Percentiles rank a stretch among this genome's conserved stretches.
Conservation (phyloP, 768 basidiomycete genomes). For the Albatrellus ellisii region DNA sequence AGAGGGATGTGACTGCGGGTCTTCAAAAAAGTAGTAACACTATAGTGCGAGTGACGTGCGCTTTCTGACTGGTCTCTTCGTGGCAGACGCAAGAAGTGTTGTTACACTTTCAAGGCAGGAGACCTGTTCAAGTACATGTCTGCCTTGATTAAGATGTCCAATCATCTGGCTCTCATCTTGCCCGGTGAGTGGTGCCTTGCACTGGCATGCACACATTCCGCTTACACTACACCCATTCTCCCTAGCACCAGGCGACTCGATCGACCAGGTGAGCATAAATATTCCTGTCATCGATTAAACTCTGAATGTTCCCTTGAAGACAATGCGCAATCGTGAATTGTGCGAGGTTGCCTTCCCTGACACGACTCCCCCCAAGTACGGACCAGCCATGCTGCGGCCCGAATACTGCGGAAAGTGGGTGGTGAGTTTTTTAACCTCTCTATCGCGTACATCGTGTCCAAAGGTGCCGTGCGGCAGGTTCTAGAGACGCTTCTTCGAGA, state of each 20-base stretch:
- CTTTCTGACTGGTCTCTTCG: background rate
- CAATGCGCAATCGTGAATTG: slow-evolving; percentile 46
- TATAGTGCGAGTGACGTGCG: background rate
- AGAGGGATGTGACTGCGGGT: slow-evolving; percentile 62
- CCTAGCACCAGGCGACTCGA: slow-evolving; percentile 51
- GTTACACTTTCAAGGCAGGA: slow-evolving; percentile 28
- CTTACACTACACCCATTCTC: background rate
- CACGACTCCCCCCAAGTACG: slow-evolving; percentile 41
- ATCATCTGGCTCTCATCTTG: slow-evolving; percentile 79
- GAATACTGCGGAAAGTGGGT: slow-evolving; percentile 78
- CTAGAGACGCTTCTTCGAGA: slow-evolving; percentile 51
- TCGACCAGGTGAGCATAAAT: slow-evolving; percentile 41
- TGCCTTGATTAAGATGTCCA: slow-evolving; percentile 76
- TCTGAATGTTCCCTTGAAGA: slow-evolving; percentile 14
- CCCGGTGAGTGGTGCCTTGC: slow-evolving; percentile 36
- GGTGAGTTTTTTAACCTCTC: slow-evolving; percentile 27
- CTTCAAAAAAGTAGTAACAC: slow-evolving; percentile 34
- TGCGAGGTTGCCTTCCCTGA: slow-evolving; percentile 53
- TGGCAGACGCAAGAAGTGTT: slow-evolving; percentile 45
- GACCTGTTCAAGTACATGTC: slow-evolving; percentile 68
- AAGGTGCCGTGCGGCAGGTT: slow-evolving; percentile 32
- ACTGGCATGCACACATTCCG: background rate
- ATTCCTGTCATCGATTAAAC: background rate
- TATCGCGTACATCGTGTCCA: background rate
- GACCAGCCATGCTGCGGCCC: slow-evolving; percentile 46